These are phyloP conservation scores for Hyphopichia homilentoma DNA, from an alignment of 805 yeast genomes.

Conservation along the genomic window DNA sequence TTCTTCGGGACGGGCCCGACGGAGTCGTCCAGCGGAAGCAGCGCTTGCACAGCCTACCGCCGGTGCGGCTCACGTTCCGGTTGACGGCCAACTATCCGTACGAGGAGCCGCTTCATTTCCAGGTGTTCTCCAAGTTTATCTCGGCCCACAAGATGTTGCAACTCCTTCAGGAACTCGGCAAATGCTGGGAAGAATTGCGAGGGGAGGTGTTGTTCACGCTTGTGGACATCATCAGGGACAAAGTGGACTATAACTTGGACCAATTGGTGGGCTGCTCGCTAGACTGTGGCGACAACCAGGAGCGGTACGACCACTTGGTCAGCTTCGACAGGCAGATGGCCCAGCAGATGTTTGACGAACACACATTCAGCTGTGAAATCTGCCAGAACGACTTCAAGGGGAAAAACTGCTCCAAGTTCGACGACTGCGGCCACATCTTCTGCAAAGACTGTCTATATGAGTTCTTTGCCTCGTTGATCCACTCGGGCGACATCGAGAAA, in stretches of 20 bases:
- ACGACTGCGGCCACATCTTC: conserved; percentile 47
- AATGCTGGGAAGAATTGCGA: conserved; percentile 30
- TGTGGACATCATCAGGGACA: conserved; percentile 36
- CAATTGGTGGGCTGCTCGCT: conserved; percentile 6
- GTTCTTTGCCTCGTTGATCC: conserved; percentile 40
- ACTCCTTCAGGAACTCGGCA: conserved; percentile 13
- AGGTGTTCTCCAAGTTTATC: conserved; percentile 30
- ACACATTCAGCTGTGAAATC: conserved; percentile 51
- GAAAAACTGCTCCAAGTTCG: conserved; percentile 26
- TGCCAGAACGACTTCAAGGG: conserved; percentile 54
- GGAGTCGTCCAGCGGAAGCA: conserved; percentile 1
- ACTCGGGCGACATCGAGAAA: conserved; percentile 45
- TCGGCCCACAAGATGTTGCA: conserved; percentile 7
- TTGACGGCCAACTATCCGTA: conserved; percentile 36
- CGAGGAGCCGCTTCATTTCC: conserved; percentile 18
- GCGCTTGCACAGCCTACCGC: conserved; percentile 25
- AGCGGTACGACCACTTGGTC: conserved; percentile 11
- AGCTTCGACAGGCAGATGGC: conserved; percentile 17
- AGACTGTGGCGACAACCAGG: conserved; percentile 6
- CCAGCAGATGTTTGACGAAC: conserved; percentile 22
- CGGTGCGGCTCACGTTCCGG: conserved; percentile 21
- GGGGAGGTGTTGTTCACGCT: conserved; percentile 41
- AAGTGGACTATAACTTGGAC: conserved; percentile 13
- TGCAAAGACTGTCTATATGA: conserved; percentile 44
- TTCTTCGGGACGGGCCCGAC: conserved; percentile 1